Evolutionary conservation across 148 eudicot species (phyloP), one percentile per base, ranked within the genome.

Genomic region (Rhododendron mucronatum): DNA sequence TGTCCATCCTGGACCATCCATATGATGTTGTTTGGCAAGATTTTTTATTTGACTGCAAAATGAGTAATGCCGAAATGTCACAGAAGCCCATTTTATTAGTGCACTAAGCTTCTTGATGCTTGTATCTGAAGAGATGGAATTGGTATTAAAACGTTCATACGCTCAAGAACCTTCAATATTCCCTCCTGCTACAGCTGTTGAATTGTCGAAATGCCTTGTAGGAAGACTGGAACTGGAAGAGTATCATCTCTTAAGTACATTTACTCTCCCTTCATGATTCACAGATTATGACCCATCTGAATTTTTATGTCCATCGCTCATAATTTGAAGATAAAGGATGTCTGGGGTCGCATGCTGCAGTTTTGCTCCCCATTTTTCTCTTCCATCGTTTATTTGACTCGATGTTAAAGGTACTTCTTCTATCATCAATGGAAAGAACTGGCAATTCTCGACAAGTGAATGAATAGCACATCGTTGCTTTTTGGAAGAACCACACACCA

Each of bases 101-200:
- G 26, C 44, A 37, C 67, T 2, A 81, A 55, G 83, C 83, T 59
- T 55, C 65, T 81, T 50, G 37, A 33, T 59, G 33, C 10, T 10
- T 67, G 41, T 57, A 82, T 57, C 48, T 82, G 10, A 82, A 82
- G 28, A 53, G 73, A 80, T 80, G 82, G 75, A 47, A 80, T 2
- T 28, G 30, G 67, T 35, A 4, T 57, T 48, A 20, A 51, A 55
- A 10, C 45, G 45, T 28, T 30, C 21, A 82, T 35, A 12, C 21
- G 84, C 16, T 3, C 20, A 59, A 82, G 71, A 35, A 82, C n/a
- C 28, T 82, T 59, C 39, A 30, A 28, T 7, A 8, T 30, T 18
- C 26, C 13, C 83, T 55, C 30, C 30, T 78, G 47, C 51, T 33
- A 45, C 30, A 45, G 16, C 39, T 28, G 61, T 55, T 80, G 39